Conservation (phyloP, 2,329 filamentous ascomycete genomes). For the Botrytis hyacinthi region DNA sequence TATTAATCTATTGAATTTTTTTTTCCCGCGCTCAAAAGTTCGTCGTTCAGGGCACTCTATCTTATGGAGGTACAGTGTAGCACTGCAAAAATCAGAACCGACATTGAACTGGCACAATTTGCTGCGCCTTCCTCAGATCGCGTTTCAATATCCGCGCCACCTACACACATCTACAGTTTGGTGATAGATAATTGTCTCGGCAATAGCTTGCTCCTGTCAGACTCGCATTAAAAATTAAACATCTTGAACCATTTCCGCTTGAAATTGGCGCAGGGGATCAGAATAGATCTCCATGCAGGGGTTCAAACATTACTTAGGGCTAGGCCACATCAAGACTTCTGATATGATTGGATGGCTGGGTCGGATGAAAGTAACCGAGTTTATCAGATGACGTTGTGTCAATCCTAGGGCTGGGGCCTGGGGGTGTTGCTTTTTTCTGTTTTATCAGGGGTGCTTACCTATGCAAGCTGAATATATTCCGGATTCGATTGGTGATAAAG, state of each 20-base stretch:
- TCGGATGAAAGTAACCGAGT: constrained; percentile 9
- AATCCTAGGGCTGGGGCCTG: constrained; percentile 1
- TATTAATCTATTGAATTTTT: neutral
- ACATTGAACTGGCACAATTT: neutral
- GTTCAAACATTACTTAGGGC: neutral
- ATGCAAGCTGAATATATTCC: neutral
- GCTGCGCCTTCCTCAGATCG: constrained; percentile 12
- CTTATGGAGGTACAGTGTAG: neutral
- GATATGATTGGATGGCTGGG: neutral
- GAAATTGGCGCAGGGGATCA: constrained; percentile 7
- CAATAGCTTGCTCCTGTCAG: neutral
- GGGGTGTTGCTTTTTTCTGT: neutral
- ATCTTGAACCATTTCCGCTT: neutral
- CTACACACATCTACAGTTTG: neutral
- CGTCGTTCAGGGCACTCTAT: neutral
- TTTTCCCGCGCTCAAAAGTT: neutral
- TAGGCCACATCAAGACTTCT: neutral
- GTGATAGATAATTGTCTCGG: neutral
- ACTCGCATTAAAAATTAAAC: neutral
- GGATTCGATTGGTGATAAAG: neutral
- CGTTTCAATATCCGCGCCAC: constrained; percentile 5
- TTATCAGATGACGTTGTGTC: constrained; percentile 6
- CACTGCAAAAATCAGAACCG: neutral
- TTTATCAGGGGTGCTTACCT: neutral
- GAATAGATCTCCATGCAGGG: constrained; percentile 8